phyloP scores from a whole-genome alignment of 2,329 filamentous ascomycete genomes.

The Sporothrix phasma region DNA sequence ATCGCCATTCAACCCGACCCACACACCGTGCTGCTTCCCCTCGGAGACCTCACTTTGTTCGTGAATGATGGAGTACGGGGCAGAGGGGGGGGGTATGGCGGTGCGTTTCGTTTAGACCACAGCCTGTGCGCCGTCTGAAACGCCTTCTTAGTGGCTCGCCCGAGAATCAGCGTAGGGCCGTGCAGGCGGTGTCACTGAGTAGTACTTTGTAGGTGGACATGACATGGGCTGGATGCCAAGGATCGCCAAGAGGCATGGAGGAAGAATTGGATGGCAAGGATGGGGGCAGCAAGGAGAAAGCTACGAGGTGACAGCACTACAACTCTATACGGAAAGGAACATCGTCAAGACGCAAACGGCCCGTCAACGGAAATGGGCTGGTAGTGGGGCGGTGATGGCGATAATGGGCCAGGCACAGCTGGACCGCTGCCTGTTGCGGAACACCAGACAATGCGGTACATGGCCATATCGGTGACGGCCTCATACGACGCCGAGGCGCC shows the following conservation, averaged over 20 bases:
- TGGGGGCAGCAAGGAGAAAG: too few relatives aligned
- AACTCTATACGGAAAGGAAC: too few relatives aligned
- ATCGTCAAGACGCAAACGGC: too few relatives aligned
- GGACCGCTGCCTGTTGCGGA: constrained; percentile 58
- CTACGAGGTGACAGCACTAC: constrained; percentile 48
- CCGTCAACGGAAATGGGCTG: too few relatives aligned
- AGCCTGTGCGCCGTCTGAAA: constrained; percentile 20
- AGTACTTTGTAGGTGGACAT: constrained; percentile 21
- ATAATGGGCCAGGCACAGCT: constrained; percentile 28
- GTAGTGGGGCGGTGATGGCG: constrained; percentile 27
- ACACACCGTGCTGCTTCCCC: too few relatives aligned
- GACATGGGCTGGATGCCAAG: constrained; percentile 23
- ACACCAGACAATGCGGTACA: constrained; percentile 59
- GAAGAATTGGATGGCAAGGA: too few relatives aligned
- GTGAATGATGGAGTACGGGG: constrained; percentile 21
- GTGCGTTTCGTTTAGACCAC: constrained; percentile 19
- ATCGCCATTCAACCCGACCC: too few relatives aligned
- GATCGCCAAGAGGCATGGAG: too few relatives aligned
- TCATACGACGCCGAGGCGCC: constrained; percentile 60
- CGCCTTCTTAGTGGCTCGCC: constrained; percentile 17
- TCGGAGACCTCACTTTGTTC: too few relatives aligned
- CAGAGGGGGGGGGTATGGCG: constrained; percentile 19
- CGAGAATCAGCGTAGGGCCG: constrained; percentile 18
- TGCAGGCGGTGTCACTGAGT: constrained; percentile 22
- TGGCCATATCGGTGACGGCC: constrained; percentile 60